Percentiles rank a stretch among this genome's conserved stretches.
Evolutionary conservation across 306 rosid species (phyloP).

Genomic region (Glycyrrhiza uralensis): DNA sequence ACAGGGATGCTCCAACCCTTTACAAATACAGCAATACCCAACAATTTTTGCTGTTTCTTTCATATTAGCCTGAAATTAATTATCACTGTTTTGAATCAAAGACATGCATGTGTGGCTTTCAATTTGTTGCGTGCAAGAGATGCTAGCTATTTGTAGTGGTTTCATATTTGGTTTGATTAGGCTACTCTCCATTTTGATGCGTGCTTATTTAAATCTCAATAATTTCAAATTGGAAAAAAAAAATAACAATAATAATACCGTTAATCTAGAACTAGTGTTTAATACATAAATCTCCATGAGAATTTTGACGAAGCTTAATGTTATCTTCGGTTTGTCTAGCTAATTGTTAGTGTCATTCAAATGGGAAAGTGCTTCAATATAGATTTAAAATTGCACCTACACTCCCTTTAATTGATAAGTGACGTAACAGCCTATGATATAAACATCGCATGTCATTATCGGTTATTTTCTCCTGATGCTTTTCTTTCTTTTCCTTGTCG

Average conservation of each 20-base stretch:
- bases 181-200: constrained; percentile 3
- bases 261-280: background rate
- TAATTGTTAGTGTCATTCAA: background rate
- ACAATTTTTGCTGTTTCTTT: background rate
- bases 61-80: background rate
- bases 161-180: constrained; percentile 23
- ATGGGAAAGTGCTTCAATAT: background rate
- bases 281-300: background rate
- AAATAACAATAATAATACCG: background rate
- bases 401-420: background rate
- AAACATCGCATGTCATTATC: constrained; percentile 5
- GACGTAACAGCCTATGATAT: constrained; percentile 11
- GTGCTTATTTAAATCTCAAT: constrained; percentile 18
- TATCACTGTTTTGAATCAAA: background rate
- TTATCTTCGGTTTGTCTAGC: background rate
- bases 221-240: background rate
- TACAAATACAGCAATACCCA: too few relatives aligned
- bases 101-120: background rate
- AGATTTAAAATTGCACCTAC: background rate
- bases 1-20: too few relatives aligned
- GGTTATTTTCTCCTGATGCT: background rate
- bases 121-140: constrained; percentile 46
- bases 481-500: background rate
- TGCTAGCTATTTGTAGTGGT: constrained; percentile 7
- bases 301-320: background rate